Percentiles rank a stretch among this genome's conserved stretches.
These are phyloP conservation scores for Colletotrichum sp. DNA, from an alignment of 2,329 filamentous ascomycete genomes.

Conservation along the genomic window DNA sequence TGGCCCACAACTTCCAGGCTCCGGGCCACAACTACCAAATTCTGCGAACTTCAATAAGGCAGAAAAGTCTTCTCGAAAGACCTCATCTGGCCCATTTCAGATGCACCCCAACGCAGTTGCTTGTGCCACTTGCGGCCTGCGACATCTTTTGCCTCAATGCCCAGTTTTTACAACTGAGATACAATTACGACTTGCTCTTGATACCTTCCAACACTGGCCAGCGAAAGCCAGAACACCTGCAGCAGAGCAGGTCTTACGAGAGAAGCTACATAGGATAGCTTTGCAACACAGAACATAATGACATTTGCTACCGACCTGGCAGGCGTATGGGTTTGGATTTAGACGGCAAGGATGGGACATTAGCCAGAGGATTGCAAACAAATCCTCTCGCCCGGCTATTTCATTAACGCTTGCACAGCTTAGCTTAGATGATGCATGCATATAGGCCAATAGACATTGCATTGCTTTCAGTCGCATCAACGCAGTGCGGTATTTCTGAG, in stretches of 20 bases:
- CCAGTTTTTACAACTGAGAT: not conserved
- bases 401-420: not conserved
- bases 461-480: not conserved
- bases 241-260: conserved; percentile 3
- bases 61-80: not conserved
- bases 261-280: not conserved
- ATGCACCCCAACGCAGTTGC: conserved; percentile 1
- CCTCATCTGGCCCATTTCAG: not conserved
- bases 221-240: not conserved
- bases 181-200: conserved; percentile 19
- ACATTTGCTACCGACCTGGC: not conserved
- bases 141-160: not conserved
- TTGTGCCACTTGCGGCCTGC: conserved; percentile 5
- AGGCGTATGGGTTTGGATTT: not conserved
- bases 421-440: not conserved
- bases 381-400: not conserved
- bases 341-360: not conserved
- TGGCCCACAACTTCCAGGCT: not conserved
- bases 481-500: not conserved
- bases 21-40: not conserved
- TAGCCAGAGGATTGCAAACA: not conserved
- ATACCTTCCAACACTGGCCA: conserved; percentile 8
- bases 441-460: conserved; percentile 5
- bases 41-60: not conserved
- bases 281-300: not conserved